Evolutionary conservation across 1,284 basidiomycete genomes (phyloP), one percentile per base, ranked within the genome.

Genomic region (Leccinum griseonigrum): DNA sequence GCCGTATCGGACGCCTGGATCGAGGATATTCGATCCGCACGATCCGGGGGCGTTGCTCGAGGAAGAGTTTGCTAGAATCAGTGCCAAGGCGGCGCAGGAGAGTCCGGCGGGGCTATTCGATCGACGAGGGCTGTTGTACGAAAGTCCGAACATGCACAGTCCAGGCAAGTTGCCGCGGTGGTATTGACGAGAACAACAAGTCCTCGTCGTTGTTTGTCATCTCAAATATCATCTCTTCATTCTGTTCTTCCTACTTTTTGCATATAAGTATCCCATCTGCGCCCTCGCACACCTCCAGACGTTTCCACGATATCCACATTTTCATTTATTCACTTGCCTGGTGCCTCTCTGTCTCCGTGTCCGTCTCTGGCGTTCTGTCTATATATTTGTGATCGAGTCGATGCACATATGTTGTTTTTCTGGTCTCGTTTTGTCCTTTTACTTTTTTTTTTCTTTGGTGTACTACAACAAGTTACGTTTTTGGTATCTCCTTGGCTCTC

Each of bases 71-170:
- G 81, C 79, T 54, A 75, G 83, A 57, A 73, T 85, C 60, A 78
- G 79, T 4, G 76, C 77, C 13, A 74, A 63, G 51, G 74, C 75
- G 32, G 73, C 65, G 29, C 72, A 79, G 31, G 85, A 84, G 57
- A 88, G 85, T 64, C 87, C 87, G 1, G 77, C 74, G 0, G 86
- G 87, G 0, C 66, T 88, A 57, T 89, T 83, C 71, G 87, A 83
- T 40, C 75, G 69, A 57, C 77, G 57, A 10, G 72, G 74, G 29
- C 66, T 87, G 63, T 69, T 89, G 63, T 89, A 88, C 66, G 83
- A 87, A 64, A 89, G 85, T 69, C 86, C 86, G 18, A 83, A 79
- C 36, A 32, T 72, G 36, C 58, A 71, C 9, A 79, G 80, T 68
- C 83, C 80, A 10, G 79, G 77, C 6, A 81, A 79, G 64, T 79